These are phyloP conservation scores for Malus hybrid DNA, from an alignment of 331 rosid species.

Conservation along the genomic window DNA sequence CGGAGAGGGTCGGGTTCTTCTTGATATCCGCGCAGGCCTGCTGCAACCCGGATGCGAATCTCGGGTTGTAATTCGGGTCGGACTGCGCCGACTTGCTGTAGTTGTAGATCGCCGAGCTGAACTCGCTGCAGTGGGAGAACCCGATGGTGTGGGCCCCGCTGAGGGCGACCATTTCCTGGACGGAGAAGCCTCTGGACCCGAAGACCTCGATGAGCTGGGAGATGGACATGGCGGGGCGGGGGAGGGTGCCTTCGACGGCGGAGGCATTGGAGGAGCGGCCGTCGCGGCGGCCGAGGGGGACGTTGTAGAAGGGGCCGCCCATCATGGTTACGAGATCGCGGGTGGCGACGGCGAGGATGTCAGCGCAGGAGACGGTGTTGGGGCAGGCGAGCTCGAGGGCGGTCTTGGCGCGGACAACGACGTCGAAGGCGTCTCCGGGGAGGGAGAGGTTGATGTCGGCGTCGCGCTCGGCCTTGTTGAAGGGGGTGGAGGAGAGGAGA, in stretches of 20 bases:
- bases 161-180: constrained; percentile 67
- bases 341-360: constrained; percentile 66
- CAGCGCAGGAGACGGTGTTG: constrained; percentile 78
- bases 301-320: constrained; percentile 71
- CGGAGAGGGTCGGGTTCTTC: constrained; percentile 58
- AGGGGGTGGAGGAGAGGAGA: constrained; percentile 60
- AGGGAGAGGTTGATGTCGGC: constrained; percentile 89
- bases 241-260: constrained; percentile 36
- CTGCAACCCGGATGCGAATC: constrained; percentile 8
- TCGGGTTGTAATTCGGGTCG: constrained; percentile 47
- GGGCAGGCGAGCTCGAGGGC: constrained; percentile 85
- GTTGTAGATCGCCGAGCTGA: constrained; percentile 38
- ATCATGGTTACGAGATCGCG: constrained; percentile 76
- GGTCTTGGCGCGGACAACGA: constrained; percentile 71
- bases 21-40: constrained; percentile 48
- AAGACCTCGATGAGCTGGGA: constrained; percentile 38
- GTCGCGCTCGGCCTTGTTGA: constrained; percentile 75
- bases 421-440: constrained; percentile 87
- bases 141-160: constrained; percentile 86
- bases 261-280: constrained; percentile 34
- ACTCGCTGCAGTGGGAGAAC: constrained; percentile 60
- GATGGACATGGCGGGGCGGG: constrained; percentile 54
- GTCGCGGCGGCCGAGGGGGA: constrained; percentile 63
- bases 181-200: constrained; percentile 46
- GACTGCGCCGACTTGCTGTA: constrained; percentile 14